These are phyloP conservation scores for Tuber umbilicatum DNA, from an alignment of 495 filamentous ascomycete genomes.

Conservation along the genomic window DNA sequence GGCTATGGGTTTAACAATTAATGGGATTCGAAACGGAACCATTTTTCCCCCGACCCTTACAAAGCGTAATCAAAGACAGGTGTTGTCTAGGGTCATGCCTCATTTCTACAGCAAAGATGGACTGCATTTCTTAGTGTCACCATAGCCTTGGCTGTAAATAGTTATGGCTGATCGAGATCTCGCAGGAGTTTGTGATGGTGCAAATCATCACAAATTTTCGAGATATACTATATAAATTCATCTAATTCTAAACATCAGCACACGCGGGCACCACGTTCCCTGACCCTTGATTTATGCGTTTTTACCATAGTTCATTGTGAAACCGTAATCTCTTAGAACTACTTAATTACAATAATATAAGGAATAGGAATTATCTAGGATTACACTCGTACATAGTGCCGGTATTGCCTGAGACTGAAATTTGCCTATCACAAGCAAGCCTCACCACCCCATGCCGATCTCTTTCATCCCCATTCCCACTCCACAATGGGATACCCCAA, in stretches of 20 bases:
- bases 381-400: background rate
- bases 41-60: slow-evolving; percentile 3
- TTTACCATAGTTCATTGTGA: background rate
- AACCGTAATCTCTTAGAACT: background rate
- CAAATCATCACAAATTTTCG: background rate
- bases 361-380: background rate
- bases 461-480: background rate
- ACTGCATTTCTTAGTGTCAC: background rate
- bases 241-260: background rate
- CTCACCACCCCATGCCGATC: background rate
- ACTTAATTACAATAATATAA: background rate
- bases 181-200: background rate
- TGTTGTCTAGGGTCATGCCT: background rate
- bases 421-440: background rate
- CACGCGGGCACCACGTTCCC: background rate
- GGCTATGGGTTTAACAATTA: slow-evolving; percentile 27
- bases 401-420: slow-evolving; percentile 1
- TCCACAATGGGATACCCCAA: background rate
- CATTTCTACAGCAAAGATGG: background rate
- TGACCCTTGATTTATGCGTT: background rate
- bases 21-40: slow-evolving; percentile 10
- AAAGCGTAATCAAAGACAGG: background rate
- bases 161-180: background rate
- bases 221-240: background rate
- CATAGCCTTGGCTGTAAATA: background rate